A percentile compares a stretch with the other conserved stretches of the same genome.
These are phyloP conservation scores for Camelina hispida DNA, from an alignment of 345 rosid genomes.

Conservation along the genomic window DNA sequence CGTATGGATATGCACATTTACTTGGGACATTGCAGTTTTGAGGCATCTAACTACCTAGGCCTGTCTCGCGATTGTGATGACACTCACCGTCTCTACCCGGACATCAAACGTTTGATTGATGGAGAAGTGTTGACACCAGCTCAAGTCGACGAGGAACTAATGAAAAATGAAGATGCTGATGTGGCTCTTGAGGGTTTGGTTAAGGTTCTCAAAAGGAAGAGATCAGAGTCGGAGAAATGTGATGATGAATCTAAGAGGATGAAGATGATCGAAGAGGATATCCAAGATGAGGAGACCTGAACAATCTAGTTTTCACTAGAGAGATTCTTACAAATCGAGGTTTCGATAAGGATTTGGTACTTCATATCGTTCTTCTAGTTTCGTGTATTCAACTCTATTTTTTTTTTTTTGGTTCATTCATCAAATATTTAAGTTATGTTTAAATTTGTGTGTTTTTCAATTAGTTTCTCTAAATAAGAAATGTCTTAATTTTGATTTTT, in stretches of 20 bases:
- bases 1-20: conserved; percentile 80
- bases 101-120: conserved; percentile 45
- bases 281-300: not conserved
- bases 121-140: conserved; percentile 51
- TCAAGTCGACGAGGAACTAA: conserved; percentile 58
- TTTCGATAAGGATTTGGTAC: not conserved
- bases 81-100: conserved; percentile 45
- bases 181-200: conserved; percentile 54
- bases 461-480: too few relatives aligned
- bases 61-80: conserved; percentile 6
- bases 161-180: conserved; percentile 55
- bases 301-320: not conserved
- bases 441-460: not conserved
- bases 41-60: conserved; percentile 55
- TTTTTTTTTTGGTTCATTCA: too few relatives aligned
- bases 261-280: not conserved
- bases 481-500: too few relatives aligned
- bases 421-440: not conserved
- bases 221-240: not conserved
- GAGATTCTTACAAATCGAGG: not conserved
- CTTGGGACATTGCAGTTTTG: conserved; percentile 59
- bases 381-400: not conserved
- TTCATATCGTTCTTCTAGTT: not conserved
- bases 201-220: conserved; percentile 48
- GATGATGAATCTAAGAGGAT: not conserved